phyloP scores from a whole-genome alignment of 768 basidiomycete species.

The Macrocybe gigantea region DNA sequence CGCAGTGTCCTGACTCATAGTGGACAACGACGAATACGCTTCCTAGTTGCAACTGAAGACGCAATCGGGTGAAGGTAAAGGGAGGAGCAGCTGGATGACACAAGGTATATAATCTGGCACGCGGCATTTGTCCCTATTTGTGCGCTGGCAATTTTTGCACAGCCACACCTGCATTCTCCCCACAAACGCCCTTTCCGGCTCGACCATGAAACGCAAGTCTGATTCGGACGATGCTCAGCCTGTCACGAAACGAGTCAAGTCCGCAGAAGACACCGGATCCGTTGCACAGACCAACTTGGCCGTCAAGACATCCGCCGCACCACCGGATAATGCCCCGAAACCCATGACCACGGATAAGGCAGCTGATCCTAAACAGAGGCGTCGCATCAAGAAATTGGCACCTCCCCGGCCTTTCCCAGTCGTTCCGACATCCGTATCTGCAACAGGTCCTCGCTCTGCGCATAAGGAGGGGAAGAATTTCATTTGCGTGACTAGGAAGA shows the following conservation, averaged over 20 bases:
- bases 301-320: background rate
- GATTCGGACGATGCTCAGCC: constrained; percentile 17
- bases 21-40: constrained; percentile 34
- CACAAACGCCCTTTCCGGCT: background rate
- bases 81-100: constrained; percentile 16
- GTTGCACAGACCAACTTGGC: background rate
- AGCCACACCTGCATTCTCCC: too few relatives aligned
- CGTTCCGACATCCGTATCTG: constrained; percentile 68
- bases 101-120: constrained; percentile 17
- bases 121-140: constrained; percentile 17
- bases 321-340: background rate
- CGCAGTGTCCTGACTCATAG: constrained; percentile 78
- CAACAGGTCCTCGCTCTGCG: constrained; percentile 74
- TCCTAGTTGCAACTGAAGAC: constrained; percentile 21
- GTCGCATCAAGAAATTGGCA: constrained; percentile 56
- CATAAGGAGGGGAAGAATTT: constrained; percentile 78
- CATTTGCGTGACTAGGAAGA: constrained; percentile 77
- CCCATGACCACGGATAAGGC: background rate
- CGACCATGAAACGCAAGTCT: constrained; percentile 32
- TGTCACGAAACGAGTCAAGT: constrained; percentile 26
- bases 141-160: constrained; percentile 9
- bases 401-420: constrained; percentile 75
- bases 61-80: constrained; percentile 16
- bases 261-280: constrained; percentile 3
- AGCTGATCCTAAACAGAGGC: constrained; percentile 8